These are phyloP conservation scores for Lipomyces mesembrius DNA, from an alignment of 805 yeast species.

Conservation along the genomic window DNA sequence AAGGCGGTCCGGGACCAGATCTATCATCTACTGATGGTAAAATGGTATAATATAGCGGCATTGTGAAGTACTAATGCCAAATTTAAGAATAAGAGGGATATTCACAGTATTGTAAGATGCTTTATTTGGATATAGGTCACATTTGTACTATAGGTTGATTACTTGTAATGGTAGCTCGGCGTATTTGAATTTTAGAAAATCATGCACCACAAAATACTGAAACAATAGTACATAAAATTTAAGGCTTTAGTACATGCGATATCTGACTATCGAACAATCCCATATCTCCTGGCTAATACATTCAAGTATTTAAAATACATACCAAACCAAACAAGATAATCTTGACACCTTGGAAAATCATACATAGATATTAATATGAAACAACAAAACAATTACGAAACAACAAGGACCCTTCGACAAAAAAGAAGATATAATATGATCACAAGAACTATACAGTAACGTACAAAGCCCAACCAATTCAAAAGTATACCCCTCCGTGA, in stretches of 20 bases:
- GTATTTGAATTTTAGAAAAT: neutral
- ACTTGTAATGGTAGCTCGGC: neutral
- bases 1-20: slow-evolving; percentile 31
- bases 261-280: slow-evolving; percentile 1
- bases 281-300: slow-evolving; percentile 1
- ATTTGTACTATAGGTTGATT: neutral
- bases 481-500: neutral
- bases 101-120: neutral
- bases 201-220: neutral
- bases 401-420: neutral
- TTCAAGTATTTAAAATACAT: slow-evolving; percentile 2
- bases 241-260: neutral
- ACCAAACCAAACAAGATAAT: slow-evolving; percentile 3
- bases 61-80: neutral
- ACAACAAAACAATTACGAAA: neutral
- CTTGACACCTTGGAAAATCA: neutral
- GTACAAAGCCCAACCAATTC: slow-evolving; percentile 4
- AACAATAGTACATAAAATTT: neutral
- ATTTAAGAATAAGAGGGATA: neutral
- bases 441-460: slow-evolving; percentile 6
- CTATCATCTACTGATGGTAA: neutral
- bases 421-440: neutral
- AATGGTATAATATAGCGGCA: neutral
- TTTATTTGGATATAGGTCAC: neutral
- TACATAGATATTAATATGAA: neutral